Base-by-base conservation (phyloP, 257 asterid species). In the Hygrophila difformis region DNA sequence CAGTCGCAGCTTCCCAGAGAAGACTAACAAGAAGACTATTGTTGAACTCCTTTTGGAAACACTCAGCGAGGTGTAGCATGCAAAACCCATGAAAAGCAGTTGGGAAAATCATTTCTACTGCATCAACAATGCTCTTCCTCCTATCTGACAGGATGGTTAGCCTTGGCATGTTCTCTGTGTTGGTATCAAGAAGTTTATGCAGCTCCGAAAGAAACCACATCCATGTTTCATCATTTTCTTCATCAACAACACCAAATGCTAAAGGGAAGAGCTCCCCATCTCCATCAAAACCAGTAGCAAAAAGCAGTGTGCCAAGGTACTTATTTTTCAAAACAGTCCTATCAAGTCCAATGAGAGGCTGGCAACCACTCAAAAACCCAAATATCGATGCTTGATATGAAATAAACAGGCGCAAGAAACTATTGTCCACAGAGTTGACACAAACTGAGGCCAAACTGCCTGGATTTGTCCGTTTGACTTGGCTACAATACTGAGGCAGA, bases 181-280 rank as follows among this genome's bases (percentile, higher is more conserved):
- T 88, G 52, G 75, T 63, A 75, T 82, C 94, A 13, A 89, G 94
- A 70, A 85, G 74, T 53, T 55, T 77, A 56, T 64, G 96, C 62
- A 89, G 96, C 74, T 89, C 98, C 1, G 94, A 85, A 44, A 89
- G 82, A 62, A 89, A 89, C 98, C 98, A 89, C 96, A 77, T 85
- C 98, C 98, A 89, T 43, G 82, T 89, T 7, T 72, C 93, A 28
- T 85, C 96, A 48, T 59, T 82, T 58, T 89, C 98, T 68, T 82
- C 96, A 20, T 89, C 96, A 2, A 89, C 96, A 44, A 89, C 93
- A 49, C 94, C 98, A 61, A 89, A 85, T 10, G 96, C 96, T 59
- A 89, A 61, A 15, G 98, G 98, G 53, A 79, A 89, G 39, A 89
- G 87, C 24, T 74, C 92, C 29, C 92, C 96, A 45, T 82, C 94